These are phyloP conservation scores for Umbellularia californica DNA, from an alignment of 164 flowering plant species.

Conservation along the genomic window DNA sequence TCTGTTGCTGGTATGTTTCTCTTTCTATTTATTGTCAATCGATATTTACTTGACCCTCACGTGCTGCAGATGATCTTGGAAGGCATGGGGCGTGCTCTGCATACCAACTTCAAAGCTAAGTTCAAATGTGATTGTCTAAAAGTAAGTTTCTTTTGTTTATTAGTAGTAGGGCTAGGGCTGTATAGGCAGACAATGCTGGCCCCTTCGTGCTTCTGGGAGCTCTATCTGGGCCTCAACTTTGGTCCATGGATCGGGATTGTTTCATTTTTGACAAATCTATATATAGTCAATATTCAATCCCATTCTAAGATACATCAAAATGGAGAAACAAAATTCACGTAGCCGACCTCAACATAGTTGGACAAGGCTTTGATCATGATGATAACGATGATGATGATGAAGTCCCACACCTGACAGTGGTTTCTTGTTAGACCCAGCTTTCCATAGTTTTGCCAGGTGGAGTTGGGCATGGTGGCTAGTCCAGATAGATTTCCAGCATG, in stretches of 20 bases:
- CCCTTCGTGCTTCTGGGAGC: too few relatives aligned
- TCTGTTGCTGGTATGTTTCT: too few relatives aligned
- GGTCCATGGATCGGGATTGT: not conserved
- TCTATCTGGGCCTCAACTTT: not conserved
- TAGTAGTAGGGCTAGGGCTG: not conserved
- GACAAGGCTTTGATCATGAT: too few relatives aligned
- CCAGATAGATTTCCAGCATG: not conserved
- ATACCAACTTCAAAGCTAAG: constrained; percentile 90
- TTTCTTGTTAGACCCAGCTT: not conserved
- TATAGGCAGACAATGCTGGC: not conserved
- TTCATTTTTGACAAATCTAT: not conserved
- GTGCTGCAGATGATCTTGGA: constrained; percentile 77
- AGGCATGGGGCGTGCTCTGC: constrained; percentile 98
- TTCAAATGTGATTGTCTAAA: constrained; percentile 90
- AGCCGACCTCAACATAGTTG: too few relatives aligned
- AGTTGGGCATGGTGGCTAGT: not conserved
- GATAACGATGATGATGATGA: too few relatives aligned
- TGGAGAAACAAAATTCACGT: too few relatives aligned
- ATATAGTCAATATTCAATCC: not conserved
- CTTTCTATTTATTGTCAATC: too few relatives aligned
- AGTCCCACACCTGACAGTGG: not conserved
- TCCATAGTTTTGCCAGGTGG: not conserved
- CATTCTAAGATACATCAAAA: not conserved
- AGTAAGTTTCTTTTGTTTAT: constrained; percentile 32
- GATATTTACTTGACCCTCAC: not conserved